Evolutionary conservation across 306 rosid species (phyloP).

Genomic region (Cajanus cajan): DNA sequence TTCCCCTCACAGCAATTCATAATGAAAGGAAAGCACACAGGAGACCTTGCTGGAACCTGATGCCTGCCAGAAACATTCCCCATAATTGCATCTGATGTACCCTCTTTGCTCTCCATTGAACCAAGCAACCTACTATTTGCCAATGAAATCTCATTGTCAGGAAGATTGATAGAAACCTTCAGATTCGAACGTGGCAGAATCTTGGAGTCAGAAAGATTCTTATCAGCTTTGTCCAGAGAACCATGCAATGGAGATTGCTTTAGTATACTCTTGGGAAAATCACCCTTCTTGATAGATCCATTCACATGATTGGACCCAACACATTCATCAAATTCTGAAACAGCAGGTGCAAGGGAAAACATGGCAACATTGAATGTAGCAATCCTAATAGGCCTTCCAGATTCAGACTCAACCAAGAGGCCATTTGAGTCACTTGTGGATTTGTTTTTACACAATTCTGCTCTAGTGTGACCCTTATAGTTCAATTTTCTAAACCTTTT

Average conservation of each 20-base stretch:
- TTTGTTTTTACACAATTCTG: constrained; percentile 26
- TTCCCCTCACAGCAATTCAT: constrained; percentile 48
- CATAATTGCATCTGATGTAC: constrained; percentile 28
- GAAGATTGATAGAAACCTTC: constrained; percentile 84
- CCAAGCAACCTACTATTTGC: constrained; percentile 58
- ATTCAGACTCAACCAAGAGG: constrained; percentile 32
- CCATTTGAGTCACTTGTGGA: constrained; percentile 34
- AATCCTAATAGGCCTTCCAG: constrained; percentile 59
- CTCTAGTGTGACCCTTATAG: constrained; percentile 39
- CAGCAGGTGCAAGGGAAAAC: constrained; percentile 90
- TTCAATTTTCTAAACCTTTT: constrained; percentile 67
- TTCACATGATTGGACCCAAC: constrained; percentile 25
- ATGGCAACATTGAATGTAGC: constrained; percentile 90
- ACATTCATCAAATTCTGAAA: constrained; percentile 51
- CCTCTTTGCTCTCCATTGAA: constrained; percentile 35
- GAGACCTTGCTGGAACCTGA: constrained; percentile 76
- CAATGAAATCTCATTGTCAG: constrained; percentile 78
- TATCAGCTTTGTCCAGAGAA: constrained; percentile 32
- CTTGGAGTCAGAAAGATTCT: constrained; percentile 34
- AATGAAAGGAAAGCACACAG: constrained; percentile 59
- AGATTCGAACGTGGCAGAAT: constrained; percentile 48
- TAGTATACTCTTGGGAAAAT: constrained; percentile 70
- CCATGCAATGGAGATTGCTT: constrained; percentile 69
- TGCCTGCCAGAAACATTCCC: constrained; percentile 43
- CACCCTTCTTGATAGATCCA: constrained; percentile 29